Percentiles rank a stretch among this genome's conserved stretches.
phyloP scores from a whole-genome alignment of 2,329 filamentous ascomycete species.

The Chrysosporium queenslandicum region DNA sequence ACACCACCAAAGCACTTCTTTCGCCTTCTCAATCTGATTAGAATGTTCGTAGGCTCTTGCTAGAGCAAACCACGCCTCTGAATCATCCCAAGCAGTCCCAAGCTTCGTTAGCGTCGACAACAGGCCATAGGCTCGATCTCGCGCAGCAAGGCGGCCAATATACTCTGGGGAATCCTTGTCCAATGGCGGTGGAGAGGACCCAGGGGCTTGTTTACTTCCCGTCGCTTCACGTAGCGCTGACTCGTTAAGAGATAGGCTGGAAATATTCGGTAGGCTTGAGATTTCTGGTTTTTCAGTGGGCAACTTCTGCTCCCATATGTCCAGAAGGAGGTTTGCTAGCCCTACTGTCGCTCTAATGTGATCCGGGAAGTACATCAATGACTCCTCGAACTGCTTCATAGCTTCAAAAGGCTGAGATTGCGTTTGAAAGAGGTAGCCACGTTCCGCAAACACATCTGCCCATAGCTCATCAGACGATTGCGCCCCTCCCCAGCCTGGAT shows the following conservation, averaged over 20 bases:
- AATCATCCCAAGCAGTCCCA: constrained; percentile 78
- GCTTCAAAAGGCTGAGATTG: constrained; percentile 57
- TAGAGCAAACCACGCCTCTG: constrained; percentile 86
- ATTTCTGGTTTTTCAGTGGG: constrained; percentile 27
- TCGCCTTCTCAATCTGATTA: constrained; percentile 75
- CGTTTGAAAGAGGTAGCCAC: constrained; percentile 56
- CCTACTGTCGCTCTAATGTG: constrained; percentile 72
- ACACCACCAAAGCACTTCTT: constrained; percentile 94
- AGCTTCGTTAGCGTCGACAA: constrained; percentile 74
- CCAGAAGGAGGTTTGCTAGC: constrained; percentile 73
- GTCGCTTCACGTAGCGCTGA: background rate
- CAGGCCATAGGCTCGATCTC: constrained; percentile 78
- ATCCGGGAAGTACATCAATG: constrained; percentile 67
- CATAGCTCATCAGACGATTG: constrained; percentile 76
- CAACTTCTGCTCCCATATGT: constrained; percentile 58
- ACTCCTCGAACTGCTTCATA: constrained; percentile 68
- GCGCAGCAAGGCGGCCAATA: constrained; percentile 73
- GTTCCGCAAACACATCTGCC: constrained; percentile 74
- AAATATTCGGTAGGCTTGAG: constrained; percentile 23
- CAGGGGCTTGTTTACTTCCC: background rate
- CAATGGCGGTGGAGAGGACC: background rate
- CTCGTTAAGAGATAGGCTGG: constrained; percentile 20
- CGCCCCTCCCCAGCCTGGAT: constrained; percentile 64
- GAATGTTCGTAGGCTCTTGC: constrained; percentile 80
- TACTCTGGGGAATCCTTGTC: constrained; percentile 51